phyloP scores from a whole-genome alignment of 2,329 filamentous ascomycete species.

The Pestalotiopsis sp. region DNA sequence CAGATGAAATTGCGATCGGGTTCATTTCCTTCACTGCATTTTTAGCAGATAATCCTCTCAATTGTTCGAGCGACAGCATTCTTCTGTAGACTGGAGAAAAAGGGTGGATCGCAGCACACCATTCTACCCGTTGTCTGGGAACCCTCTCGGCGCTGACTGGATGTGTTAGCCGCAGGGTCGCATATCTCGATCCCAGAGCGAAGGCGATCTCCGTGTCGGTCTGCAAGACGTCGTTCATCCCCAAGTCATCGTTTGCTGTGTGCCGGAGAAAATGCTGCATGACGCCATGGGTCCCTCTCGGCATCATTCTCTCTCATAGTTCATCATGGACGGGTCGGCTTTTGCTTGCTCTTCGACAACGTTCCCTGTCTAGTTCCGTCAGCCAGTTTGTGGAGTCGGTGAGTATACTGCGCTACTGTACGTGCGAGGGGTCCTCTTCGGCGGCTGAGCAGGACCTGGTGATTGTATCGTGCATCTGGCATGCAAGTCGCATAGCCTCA shows the following conservation, averaged over 20 bases:
- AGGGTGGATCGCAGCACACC: neutral
- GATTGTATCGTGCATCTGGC: conserved; percentile 1
- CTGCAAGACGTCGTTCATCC: neutral
- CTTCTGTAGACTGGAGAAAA: too few species aligned
- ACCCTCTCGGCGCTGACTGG: neutral
- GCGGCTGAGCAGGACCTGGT: neutral
- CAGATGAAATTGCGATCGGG: neutral
- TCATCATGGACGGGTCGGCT: neutral
- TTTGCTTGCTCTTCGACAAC: neutral
- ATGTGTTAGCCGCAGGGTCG: neutral
- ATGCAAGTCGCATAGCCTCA: conserved; percentile 1
- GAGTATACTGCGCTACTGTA: neutral
- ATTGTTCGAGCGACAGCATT: neutral
- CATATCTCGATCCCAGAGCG: neutral
- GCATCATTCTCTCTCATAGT: neutral
- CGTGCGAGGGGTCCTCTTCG: neutral
- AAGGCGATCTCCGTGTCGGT: neutral
- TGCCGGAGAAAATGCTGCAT: neutral
- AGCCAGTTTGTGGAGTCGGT: neutral
- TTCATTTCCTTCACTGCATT: neutral
- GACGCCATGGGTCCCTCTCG: neutral
- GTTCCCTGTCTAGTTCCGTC: neutral
- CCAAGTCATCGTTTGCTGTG: neutral
- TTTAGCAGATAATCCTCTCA: neutral
- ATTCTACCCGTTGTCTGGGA: neutral